Evolutionary conservation across 306 rosid species (phyloP), one percentile per base, ranked within the genome.

Genomic region (Macrotyloma uniflorum): DNA sequence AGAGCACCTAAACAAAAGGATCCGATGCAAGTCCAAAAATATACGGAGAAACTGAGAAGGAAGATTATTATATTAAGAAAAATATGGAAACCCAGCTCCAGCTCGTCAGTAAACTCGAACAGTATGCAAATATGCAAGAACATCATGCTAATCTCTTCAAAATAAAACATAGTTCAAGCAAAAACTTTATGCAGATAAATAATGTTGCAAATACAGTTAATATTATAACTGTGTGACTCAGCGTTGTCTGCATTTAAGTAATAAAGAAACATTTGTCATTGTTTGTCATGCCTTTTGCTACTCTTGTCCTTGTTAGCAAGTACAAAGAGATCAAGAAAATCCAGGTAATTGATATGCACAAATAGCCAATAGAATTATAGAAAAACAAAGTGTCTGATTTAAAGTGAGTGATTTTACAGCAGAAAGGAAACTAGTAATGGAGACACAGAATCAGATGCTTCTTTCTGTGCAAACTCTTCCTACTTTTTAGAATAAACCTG

Each of bases 1-100:
- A 84, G 83, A 61, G 74, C 83, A 43, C 63, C 28, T 40, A 82
- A 85, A 70, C 54, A 23, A 75, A 69, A 74, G 72, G 64, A 40
- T 64, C 70, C 3, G 9, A 54, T 55, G 22, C 83, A 70, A 82
- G 72, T 75, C 33, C 68, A 75, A 62, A 69, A 54, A 74, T 47
- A 30, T 16, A 69, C 6, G 46, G 73, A 67, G 83, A 81, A 80
- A 74, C 65, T 46, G 65, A 67, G 75, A 59, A 32, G 66, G 75
- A 1, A 16, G 83, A 74, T 67, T 35, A 63, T 70, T 74, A 62
- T 53, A 47, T 45, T 40, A 62, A 33, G n/a, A 50, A 68, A 78
- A 58, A 26, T 43, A 12, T 50, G 74, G 59, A 77, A 85, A 58
- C 54, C 14, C 63, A 33, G 62, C 46, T 70, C 58, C 55, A 66